A percentile compares a stretch with the other conserved stretches of the same genome.
These are phyloP conservation scores for Aspergillus ochraceoroseus DNA, from an alignment of 2,329 filamentous ascomycete species.

Conservation along the genomic window DNA sequence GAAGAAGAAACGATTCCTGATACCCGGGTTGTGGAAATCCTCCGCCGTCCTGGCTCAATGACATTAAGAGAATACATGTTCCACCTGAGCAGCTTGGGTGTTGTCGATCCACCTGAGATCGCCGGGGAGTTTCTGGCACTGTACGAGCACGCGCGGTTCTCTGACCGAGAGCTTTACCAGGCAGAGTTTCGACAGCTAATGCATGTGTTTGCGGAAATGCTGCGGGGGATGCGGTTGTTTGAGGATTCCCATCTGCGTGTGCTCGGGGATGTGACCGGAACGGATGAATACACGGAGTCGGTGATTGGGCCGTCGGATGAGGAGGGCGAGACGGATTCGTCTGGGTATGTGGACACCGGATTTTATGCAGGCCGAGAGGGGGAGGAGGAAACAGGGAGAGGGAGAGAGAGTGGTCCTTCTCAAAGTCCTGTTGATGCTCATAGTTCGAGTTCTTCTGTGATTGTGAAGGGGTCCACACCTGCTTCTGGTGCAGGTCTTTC, in stretches of 20 bases:
- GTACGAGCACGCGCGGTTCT: conserved; percentile 86
- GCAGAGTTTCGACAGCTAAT: conserved; percentile 71
- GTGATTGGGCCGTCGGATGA: conserved; percentile 39
- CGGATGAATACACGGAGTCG: conserved; percentile 28
- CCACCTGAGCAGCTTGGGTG: conserved; percentile 62
- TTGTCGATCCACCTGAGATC: conserved; percentile 53
- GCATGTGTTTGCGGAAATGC: conserved; percentile 73
- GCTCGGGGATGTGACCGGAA: conserved; percentile 22
- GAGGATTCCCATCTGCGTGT: conserved; percentile 48
- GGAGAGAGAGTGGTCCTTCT: no score
- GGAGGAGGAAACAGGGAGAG: no score
- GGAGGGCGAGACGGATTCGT: conserved; percentile 38
- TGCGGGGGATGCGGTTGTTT: conserved; percentile 67
- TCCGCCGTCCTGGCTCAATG: conserved; percentile 67
- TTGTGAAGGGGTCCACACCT: no score
- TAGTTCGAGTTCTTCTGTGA: no score
- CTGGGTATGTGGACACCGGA: conserved; percentile 16
- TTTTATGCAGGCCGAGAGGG: conserved; percentile 24
- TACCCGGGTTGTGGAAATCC: conserved; percentile 61
- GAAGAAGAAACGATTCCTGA: conserved; percentile 51
- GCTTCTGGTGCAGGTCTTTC: no score
- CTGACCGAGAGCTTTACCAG: conserved; percentile 62
- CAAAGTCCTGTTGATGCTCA: no score
- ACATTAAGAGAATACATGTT: conserved; percentile 72
- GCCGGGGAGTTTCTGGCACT: conserved; percentile 60